phyloP scores from a whole-genome alignment of 2,329 filamentous ascomycete genomes.

The Aspergillus thermomutatus region DNA sequence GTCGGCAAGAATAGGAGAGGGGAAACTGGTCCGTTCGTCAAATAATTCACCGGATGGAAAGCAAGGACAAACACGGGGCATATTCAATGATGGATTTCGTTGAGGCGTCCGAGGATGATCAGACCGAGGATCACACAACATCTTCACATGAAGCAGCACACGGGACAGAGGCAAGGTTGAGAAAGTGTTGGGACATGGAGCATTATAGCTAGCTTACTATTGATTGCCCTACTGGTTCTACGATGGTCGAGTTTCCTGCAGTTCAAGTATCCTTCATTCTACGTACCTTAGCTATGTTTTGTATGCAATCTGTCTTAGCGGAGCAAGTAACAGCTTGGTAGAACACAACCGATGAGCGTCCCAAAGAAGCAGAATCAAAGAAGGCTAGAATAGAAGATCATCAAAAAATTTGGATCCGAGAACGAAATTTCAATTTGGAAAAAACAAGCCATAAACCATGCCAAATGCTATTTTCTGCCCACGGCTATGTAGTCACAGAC shows the following conservation, averaged over 20 bases:
- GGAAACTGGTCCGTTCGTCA: not conserved
- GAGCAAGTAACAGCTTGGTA: not conserved
- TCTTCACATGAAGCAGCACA: not conserved
- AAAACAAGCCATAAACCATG: constrained; percentile 10
- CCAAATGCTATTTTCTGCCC: constrained; percentile 9
- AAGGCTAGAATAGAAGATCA: not conserved
- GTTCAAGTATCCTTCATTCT: not conserved
- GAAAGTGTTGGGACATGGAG: not conserved
- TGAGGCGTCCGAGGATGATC: not conserved
- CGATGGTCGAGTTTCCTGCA: not conserved
- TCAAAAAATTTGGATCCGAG: not conserved
- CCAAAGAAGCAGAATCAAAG: not conserved
- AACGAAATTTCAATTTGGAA: constrained; percentile 20
- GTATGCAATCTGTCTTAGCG: not conserved
- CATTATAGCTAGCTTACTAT: not conserved
- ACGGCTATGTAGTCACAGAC: not conserved
- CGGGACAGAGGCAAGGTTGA: not conserved
- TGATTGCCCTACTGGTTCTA: not conserved
- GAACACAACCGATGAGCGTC: not conserved
- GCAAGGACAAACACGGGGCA: not conserved
- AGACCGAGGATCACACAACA: not conserved
- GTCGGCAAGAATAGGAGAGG: not conserved
- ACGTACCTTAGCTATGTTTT: not conserved
- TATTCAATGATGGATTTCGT: not conserved
- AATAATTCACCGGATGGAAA: not conserved